These are phyloP conservation scores for Plasmodium cynomolgi DNA, from an alignment of 169 alveolate genomes.

Conservation along the genomic window DNA sequence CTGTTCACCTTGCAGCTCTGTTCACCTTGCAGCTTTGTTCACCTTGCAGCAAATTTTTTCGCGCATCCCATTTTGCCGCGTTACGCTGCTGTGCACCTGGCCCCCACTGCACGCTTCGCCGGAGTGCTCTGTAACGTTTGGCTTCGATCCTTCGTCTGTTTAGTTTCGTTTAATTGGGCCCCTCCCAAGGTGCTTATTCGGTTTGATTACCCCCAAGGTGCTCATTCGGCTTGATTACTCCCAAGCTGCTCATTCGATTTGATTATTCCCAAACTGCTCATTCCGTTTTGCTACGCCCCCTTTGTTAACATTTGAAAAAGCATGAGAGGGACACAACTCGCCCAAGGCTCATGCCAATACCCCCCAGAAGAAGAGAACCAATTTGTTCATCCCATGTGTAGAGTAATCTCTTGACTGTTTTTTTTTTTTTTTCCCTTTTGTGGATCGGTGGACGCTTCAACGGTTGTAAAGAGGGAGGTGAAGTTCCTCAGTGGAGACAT, in stretches of 20 bases:
- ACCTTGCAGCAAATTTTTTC: neutral
- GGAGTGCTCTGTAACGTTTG: neutral
- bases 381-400: neutral
- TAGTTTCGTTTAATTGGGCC: neutral
- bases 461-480: neutral
- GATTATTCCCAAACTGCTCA: neutral
- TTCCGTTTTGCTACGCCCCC: neutral
- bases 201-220: neutral
- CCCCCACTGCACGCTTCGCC: neutral
- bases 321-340: neutral
- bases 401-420: neutral
- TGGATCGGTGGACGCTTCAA: neutral
- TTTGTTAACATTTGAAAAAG: neutral
- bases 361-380: neutral
- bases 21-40: neutral
- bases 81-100: neutral
- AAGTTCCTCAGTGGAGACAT: neutral
- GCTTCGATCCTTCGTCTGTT: neutral
- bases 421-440: neutral
- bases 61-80: neutral
- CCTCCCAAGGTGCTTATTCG: neutral
- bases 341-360: neutral
- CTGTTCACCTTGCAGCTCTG: neutral
- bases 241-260: neutral
- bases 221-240: neutral